Evolutionary conservation across 208 protist genomes (phyloP).

Genomic region (Willaertia magna): DNA sequence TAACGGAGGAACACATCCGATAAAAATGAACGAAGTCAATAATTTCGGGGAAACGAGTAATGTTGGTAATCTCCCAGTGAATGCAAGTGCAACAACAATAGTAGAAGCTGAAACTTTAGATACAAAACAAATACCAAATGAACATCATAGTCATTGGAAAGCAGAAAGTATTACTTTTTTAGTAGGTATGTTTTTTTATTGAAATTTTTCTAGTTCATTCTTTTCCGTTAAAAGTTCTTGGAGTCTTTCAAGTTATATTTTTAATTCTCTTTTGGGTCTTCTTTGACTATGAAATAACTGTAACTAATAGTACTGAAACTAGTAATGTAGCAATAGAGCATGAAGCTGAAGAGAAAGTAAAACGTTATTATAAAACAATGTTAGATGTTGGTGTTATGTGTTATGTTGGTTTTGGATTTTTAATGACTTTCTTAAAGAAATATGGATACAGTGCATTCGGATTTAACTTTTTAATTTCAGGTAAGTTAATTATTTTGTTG

Average conservation of each 20-base stretch:
- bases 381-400: conserved; percentile 27
- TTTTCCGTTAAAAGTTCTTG: not conserved
- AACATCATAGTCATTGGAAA: not conserved
- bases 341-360: not conserved
- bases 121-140: not conserved
- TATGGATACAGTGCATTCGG: conserved; percentile 14
- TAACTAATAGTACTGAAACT: not conserved
- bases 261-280: not conserved
- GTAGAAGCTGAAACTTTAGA: not conserved
- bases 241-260: not conserved
- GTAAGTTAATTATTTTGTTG: not conserved
- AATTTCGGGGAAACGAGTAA: no score
- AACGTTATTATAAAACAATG: not conserved
- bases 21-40: no score
- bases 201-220: no score
- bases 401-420: conserved; percentile 33
- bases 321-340: not conserved
- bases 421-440: conserved; percentile 31
- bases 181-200: not conserved
- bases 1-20: no score
- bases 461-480: conserved; percentile 23
- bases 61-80: not conserved
- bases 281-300: not conserved
- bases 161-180: not conserved
- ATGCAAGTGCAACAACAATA: not conserved